Percentiles rank a stretch among this genome's conserved stretches.
Evolutionary conservation across 306 rosid species (phyloP).

Genomic region (Pterocarpus santalinus): DNA sequence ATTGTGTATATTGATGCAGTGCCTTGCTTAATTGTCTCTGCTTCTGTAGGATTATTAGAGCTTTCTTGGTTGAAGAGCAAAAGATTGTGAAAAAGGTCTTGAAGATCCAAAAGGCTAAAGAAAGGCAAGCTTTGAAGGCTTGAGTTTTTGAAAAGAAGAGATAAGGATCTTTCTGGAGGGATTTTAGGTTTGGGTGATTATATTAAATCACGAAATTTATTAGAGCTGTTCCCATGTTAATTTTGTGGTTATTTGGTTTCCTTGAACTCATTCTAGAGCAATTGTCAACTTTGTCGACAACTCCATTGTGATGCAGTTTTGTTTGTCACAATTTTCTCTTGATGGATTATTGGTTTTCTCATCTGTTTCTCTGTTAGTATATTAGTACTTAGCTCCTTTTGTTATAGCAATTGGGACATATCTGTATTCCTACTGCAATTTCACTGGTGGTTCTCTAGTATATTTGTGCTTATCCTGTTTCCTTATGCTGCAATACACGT

Average conservation of each 20-base stretch:
- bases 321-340: slow-evolving; percentile 25
- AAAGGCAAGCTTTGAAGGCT: slow-evolving; percentile 62
- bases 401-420: too few species aligned
- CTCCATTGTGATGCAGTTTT: slow-evolving; percentile 49
- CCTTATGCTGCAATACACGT: too few species aligned
- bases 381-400: neutral
- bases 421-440: too few species aligned
- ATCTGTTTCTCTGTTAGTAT: neutral
- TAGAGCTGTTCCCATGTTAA: slow-evolving; percentile 46
- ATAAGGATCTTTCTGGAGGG: slow-evolving; percentile 46
- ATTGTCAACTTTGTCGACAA: slow-evolving; percentile 51
- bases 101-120: slow-evolving; percentile 85
- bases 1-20: neutral
- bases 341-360: neutral
- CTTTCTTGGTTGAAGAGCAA: slow-evolving; percentile 83
- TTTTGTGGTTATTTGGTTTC: slow-evolving; percentile 37
- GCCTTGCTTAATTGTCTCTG: neutral
- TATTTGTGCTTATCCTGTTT: too few species aligned
- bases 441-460: too few species aligned
- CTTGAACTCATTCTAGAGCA: slow-evolving; percentile 46
- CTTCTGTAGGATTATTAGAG: slow-evolving; percentile 65
- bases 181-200: slow-evolving; percentile 48
- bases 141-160: slow-evolving; percentile 43
- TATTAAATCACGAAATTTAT: slow-evolving; percentile 44
- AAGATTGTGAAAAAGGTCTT: slow-evolving; percentile 84